Conservation (phyloP, 441 rosid genomes). For the Daphne laureola region DNA sequence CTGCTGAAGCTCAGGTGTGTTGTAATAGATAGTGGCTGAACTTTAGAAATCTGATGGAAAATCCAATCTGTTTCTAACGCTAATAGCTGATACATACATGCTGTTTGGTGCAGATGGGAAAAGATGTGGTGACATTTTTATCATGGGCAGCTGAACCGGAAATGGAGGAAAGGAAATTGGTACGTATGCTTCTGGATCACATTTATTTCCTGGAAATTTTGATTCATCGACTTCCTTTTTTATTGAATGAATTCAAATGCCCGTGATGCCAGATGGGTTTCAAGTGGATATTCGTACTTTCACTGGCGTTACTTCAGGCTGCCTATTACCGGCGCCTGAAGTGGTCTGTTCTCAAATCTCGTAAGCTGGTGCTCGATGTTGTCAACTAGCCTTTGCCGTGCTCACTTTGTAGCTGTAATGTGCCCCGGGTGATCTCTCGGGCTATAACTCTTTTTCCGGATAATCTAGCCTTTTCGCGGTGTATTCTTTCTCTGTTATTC, state of each 20-base stretch:
- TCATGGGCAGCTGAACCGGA: constrained; percentile 99
- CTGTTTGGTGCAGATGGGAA: constrained; percentile 78
- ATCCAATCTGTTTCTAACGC: background rate
- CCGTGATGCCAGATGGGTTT: constrained; percentile 78
- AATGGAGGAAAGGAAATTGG: constrained; percentile 99
- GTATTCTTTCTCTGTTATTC: constrained; percentile 5
- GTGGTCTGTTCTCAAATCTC: constrained; percentile 92
- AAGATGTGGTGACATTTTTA: constrained; percentile 88
- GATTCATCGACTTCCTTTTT: constrained; percentile 1
- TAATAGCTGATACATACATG: constrained; percentile 7
- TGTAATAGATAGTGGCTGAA: background rate
- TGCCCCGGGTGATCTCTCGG: constrained; percentile 7
- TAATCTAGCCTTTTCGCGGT: constrained; percentile 23
- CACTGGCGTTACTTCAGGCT: constrained; percentile 95
- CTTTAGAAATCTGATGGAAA: too few relatives aligned
- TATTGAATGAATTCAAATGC: constrained; percentile 11
- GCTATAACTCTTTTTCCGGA: constrained; percentile 26
- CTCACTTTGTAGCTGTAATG: constrained; percentile 3
- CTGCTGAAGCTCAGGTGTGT: constrained; percentile 94
- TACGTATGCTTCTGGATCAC: constrained; percentile 18
- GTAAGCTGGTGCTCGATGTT: constrained; percentile 87
- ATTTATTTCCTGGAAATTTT: background rate
- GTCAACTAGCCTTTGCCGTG: constrained; percentile 50
- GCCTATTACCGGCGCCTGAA: constrained; percentile 82
- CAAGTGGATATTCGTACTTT: constrained; percentile 96